Percentiles rank a stretch among this genome's conserved stretches.
phyloP scores from a whole-genome alignment of 2,329 filamentous ascomycete species.

The Rhynchosporium secalis region DNA sequence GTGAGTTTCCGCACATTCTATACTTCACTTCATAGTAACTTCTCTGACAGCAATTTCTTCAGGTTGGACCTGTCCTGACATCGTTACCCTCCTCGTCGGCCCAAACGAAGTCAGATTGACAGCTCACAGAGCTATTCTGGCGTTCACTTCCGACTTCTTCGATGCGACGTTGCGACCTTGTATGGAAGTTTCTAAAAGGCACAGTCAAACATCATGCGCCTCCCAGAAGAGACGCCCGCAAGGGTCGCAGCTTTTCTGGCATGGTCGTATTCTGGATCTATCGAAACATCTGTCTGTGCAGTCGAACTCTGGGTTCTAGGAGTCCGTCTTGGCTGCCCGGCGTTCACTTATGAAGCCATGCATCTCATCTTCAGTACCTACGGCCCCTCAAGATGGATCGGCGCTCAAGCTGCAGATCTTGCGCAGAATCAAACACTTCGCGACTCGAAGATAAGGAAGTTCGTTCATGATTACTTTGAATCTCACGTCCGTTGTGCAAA shows the following conservation, averaged over 20 bases:
- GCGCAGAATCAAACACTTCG: too few relatives aligned
- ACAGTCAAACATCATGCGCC: neutral
- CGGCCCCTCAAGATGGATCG: neutral
- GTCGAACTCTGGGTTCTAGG: slow-evolving; percentile 12
- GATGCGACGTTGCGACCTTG: slow-evolving; percentile 9
- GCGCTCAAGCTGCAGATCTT: too few relatives aligned
- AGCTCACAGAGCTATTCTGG: slow-evolving; percentile 12
- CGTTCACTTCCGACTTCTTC: slow-evolving; percentile 14
- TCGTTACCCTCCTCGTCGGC: neutral
- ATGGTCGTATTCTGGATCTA: slow-evolving; percentile 8
- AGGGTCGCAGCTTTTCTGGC: neutral
- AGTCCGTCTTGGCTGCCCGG: neutral
- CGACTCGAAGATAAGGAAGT: neutral
- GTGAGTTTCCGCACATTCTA: too few relatives aligned
- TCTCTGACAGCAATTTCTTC: too few relatives aligned
- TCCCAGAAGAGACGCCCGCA: neutral
- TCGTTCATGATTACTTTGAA: too few relatives aligned
- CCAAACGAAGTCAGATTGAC: neutral
- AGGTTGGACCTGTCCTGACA: too few relatives aligned
- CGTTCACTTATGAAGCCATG: slow-evolving; percentile 9
- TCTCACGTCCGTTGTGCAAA: too few relatives aligned
- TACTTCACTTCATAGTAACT: too few relatives aligned
- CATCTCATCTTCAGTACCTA: neutral
- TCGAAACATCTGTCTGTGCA: neutral
- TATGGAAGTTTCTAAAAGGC: neutral